These are phyloP conservation scores for Cryptosporidium baileyi DNA, from an alignment of 169 alveolate species.

Conservation along the genomic window DNA sequence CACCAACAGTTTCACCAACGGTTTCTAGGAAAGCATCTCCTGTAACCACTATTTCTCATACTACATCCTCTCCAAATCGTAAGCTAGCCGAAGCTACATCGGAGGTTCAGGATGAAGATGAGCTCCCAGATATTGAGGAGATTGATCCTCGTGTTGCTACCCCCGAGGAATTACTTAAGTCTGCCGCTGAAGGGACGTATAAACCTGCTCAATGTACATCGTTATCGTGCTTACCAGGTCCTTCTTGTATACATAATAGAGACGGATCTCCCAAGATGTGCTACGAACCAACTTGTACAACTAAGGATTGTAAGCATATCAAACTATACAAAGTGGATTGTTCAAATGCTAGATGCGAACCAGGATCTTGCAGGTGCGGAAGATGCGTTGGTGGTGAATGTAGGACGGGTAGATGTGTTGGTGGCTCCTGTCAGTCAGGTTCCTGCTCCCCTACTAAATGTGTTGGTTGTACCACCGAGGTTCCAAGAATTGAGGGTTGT, in stretches of 20 bases:
- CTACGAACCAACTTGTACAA: constrained; percentile 32
- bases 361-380: constrained; percentile 6
- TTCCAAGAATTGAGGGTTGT: constrained; percentile 50
- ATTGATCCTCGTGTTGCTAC: background rate
- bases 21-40: background rate
- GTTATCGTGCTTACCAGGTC: constrained; percentile 11
- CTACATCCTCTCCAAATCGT: too few species aligned
- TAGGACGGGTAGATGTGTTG: constrained; percentile 10
- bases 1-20: background rate
- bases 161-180: constrained; percentile 26
- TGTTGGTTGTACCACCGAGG: constrained; percentile 63
- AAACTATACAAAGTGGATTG: constrained; percentile 14
- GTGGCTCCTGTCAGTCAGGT: constrained; percentile 47
- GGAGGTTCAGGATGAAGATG: background rate
- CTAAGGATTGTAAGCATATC: constrained; percentile 35
- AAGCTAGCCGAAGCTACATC: background rate
- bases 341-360: constrained; percentile 7
- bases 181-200: background rate
- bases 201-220: constrained; percentile 43
- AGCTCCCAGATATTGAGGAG: background rate
- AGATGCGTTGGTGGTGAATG: constrained; percentile 52
- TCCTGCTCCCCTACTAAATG: constrained; percentile 35
- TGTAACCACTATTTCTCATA: too few species aligned
- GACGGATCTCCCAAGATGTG: constrained; percentile 51
- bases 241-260: constrained; percentile 5